phyloP scores from a whole-genome alignment of 768 basidiomycete species.

The Phylloporus sp. region DNA sequence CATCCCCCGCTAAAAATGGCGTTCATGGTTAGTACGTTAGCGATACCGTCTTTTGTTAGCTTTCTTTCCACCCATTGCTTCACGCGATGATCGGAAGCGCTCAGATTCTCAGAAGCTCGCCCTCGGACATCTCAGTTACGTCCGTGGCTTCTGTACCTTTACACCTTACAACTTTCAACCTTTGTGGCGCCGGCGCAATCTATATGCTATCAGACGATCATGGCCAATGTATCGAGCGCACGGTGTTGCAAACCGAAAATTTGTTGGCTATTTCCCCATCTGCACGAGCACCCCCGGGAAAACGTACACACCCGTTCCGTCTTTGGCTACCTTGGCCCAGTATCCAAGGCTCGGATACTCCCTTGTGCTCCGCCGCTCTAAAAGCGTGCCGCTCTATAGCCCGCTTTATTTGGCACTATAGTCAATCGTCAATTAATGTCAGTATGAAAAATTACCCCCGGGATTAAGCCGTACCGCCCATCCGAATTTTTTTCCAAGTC shows the following conservation, averaged over 20 bases:
- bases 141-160: constrained; percentile 31
- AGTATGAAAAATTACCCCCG: constrained; percentile 12
- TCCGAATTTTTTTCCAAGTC: constrained; percentile 16
- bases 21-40: constrained; percentile 14
- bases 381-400: constrained; percentile 14
- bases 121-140: constrained; percentile 34
- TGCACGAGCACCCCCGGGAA: constrained; percentile 12
- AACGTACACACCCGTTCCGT: constrained; percentile 18
- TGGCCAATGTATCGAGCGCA: constrained; percentile 13
- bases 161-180: constrained; percentile 16
- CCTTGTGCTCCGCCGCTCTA: constrained; percentile 22
- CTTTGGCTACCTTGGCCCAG: constrained; percentile 21
- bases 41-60: constrained; percentile 6
- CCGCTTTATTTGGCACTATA: constrained; percentile 18
- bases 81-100: constrained; percentile 24
- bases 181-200: constrained; percentile 29
- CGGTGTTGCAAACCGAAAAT: constrained; percentile 10
- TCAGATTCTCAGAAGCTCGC: constrained; percentile 28
- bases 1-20: constrained; percentile 15
- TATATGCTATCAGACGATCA: constrained; percentile 21
- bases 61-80: constrained; percentile 13
- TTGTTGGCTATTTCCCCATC: constrained; percentile 14
- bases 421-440: constrained; percentile 10
- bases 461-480: constrained; percentile 6
- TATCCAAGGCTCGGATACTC: constrained; percentile 13